Evolutionary conservation across 1,284 basidiomycete genomes (phyloP).

Genomic region (Sphagnurus paluster): DNA sequence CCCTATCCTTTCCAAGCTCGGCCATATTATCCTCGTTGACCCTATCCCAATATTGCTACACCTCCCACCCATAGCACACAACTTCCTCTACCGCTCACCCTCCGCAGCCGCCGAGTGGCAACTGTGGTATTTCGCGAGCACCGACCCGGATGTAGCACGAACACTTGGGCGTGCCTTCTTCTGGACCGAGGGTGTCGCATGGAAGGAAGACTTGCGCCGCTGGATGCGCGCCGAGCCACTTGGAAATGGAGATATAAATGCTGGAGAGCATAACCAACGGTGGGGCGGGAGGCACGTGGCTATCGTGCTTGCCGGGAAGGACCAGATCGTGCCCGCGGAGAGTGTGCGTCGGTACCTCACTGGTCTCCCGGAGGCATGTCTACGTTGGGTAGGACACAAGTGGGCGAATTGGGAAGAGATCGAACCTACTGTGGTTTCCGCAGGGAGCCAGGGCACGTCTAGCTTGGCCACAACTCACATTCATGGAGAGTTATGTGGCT

Average conservation of each 20-base stretch:
- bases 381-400: conserved; percentile 33
- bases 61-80: conserved; percentile 58
- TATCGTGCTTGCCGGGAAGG: conserved; percentile 51
- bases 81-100: conserved; percentile 63
- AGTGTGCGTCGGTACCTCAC: conserved; percentile 56
- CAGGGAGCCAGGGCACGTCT: neutral
- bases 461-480: neutral
- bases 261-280: neutral
- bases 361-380: conserved; percentile 30
- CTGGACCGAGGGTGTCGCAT: conserved; percentile 62
- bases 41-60: conserved; percentile 66
- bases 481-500: neutral
- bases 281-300: conserved; percentile 27
- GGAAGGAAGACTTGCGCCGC: conserved; percentile 52
- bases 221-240: conserved; percentile 25
- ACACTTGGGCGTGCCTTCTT: conserved; percentile 62
- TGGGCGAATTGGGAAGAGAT: conserved; percentile 11
- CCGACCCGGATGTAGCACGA: conserved; percentile 61
- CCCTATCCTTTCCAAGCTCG: conserved; percentile 29
- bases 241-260: neutral
- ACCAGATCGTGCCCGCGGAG: conserved; percentile 58
- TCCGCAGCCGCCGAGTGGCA: conserved; percentile 59
- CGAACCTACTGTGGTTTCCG: conserved; percentile 12
- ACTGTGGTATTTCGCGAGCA: conserved; percentile 66
- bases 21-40: conserved; percentile 52